phyloP scores from a whole-genome alignment of 140 eudicot species.

The Bidens hawaiensis region DNA sequence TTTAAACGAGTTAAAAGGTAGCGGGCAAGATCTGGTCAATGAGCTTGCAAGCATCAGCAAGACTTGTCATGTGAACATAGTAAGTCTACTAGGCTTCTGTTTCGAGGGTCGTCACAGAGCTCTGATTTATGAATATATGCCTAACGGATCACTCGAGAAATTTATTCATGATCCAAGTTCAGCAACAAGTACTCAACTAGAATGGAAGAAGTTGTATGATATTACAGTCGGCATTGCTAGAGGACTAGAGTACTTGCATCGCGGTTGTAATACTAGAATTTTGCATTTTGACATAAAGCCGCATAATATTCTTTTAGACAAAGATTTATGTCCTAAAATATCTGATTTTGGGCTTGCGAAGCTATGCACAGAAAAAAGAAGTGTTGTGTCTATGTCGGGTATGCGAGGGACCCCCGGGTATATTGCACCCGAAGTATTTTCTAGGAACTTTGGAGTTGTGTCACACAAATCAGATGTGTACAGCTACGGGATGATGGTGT shows the following conservation, averaged over 20 bases:
- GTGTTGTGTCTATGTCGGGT: constrained; percentile 30
- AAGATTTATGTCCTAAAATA: constrained; percentile 33
- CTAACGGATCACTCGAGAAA: constrained; percentile 46
- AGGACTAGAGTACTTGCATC: constrained; percentile 37
- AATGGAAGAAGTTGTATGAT: constrained; percentile 25
- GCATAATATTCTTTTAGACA: constrained; percentile 30
- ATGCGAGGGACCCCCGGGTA: constrained; percentile 34
- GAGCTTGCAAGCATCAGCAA: constrained; percentile 37
- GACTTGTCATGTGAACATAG: constrained; percentile 36
- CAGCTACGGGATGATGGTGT: constrained; percentile 41
- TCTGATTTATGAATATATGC: constrained; percentile 38
- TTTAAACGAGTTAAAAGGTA: constrained; percentile 33
- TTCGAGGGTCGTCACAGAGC: constrained; percentile 44
- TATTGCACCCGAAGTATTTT: constrained; percentile 34
- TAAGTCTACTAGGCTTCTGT: constrained; percentile 33
- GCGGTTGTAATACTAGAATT: constrained; percentile 30
- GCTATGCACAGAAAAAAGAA: constrained; percentile 23
- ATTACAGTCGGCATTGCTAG: constrained; percentile 30
- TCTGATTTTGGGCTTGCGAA: constrained; percentile 37
- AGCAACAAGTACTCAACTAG: constrained; percentile 14
- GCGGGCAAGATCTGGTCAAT: constrained; percentile 37
- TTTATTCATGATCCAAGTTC: constrained; percentile 9
- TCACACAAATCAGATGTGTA: constrained; percentile 31
- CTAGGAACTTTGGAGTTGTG: constrained; percentile 30
- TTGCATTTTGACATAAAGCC: constrained; percentile 37